Evolutionary conservation across 2,329 filamentous ascomycete species (phyloP).

Genomic region (Fusarium virguliforme): DNA sequence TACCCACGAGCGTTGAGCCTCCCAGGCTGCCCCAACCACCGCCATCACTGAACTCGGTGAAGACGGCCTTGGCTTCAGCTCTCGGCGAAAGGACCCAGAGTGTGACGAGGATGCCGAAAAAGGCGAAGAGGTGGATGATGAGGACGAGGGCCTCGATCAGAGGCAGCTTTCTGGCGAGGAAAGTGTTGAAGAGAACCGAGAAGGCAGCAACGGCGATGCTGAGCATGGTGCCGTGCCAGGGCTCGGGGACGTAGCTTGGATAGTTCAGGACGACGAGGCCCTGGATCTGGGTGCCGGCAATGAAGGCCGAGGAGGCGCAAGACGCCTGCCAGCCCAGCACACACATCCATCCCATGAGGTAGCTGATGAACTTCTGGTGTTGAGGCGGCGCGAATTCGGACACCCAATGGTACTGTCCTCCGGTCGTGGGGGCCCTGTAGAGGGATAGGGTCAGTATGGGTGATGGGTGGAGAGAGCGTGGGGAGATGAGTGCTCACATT

Average conservation of each 20-base stretch:
- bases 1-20: conserved; percentile 41
- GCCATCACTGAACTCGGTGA: conserved; percentile 43
- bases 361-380: conserved; percentile 69
- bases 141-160: conserved; percentile 39
- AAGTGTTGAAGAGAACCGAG: conserved; percentile 41
- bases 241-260: conserved; percentile 28
- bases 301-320: conserved; percentile 59
- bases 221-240: conserved; percentile 45
- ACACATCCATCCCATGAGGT: conserved; percentile 65
- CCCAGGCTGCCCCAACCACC: conserved; percentile 43
- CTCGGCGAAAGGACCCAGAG: conserved; percentile 45
- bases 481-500: conserved; percentile 53
- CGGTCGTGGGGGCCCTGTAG: conserved; percentile 65
- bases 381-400: conserved; percentile 66
- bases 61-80: conserved; percentile 37
- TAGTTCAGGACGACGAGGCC: conserved; percentile 59
- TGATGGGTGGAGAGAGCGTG: background rate
- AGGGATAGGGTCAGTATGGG: background rate
- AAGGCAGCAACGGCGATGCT: conserved; percentile 36
- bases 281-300: conserved; percentile 63
- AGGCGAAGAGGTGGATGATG: conserved; percentile 45
- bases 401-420: conserved; percentile 74
- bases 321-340: conserved; percentile 64
- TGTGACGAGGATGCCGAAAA: conserved; percentile 43
- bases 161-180: conserved; percentile 36